Evolutionary conservation across 345 rosid genomes (phyloP), one percentile per base, ranked within the genome.

Genomic region (Gossypium sturtianum): DNA sequence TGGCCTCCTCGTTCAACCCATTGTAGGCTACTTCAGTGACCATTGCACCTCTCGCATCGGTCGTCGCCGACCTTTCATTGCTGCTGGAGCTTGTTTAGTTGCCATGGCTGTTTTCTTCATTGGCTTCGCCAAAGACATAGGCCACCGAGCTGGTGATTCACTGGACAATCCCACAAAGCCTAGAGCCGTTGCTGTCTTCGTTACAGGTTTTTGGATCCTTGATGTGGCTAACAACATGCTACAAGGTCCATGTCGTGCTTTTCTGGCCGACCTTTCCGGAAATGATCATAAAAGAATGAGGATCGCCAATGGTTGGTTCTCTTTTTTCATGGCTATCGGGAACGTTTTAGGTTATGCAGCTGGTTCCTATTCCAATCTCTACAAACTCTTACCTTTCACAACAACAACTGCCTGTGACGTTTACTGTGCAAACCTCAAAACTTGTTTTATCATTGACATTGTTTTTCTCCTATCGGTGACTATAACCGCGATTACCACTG

Each of bases 211-310:
- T 12, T 59, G 64, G 64, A 25, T 59, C 38, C 64, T 59, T 4
- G 64, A 59, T 13, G 64, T 59, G 0, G 64, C 64, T 25, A 59
- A 59, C 64, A 59, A 59, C 64, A 59, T 59, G 64, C 12, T 59
- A 59, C 64, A 59, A 59, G 64, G 64, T 59, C 64, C 64, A 13
- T 59, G 64, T 27, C 64, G 64, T 25, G 64, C 64, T 12, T 59
- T 59, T 34, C 17, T 59, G 7, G 64, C 64, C 1, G 64, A 59
- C 38, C 64, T 59, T 25, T 59, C 64, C 0, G 64, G 17, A 25
- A 12, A 12, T 5, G 64, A 59, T 59, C 64, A 59, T 25, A 25
- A 59, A 25, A 59, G 64, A 59, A 59, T 59, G 64, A 59, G 64
- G 38, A 25, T 59, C 38, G 41, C 64, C 7, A 59, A 59, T 25